Percentiles rank a stretch among this genome's conserved stretches.
Evolutionary conservation across 1,139 yeast genomes (phyloP).

Genomic region (Yamadazyma triangularis): DNA sequence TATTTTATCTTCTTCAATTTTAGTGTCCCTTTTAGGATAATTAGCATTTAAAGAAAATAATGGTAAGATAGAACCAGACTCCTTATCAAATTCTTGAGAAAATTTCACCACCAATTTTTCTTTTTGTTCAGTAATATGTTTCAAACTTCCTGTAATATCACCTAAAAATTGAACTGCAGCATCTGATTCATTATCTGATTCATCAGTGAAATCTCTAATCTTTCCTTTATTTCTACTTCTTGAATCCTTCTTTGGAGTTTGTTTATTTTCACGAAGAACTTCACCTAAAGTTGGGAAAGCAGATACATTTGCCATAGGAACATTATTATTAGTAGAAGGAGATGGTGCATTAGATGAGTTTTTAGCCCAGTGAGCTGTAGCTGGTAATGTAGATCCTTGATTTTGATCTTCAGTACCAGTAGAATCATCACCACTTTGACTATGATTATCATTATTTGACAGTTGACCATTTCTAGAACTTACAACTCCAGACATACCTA

Average conservation of each 20-base stretch:
- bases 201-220: slow-evolving; percentile 29
- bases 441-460: not conserved
- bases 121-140: slow-evolving; percentile 25
- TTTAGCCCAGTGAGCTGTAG: slow-evolving; percentile 58
- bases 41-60: slow-evolving; percentile 33
- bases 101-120: slow-evolving; percentile 20
- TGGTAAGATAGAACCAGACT: slow-evolving; percentile 24
- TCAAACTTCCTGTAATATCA: slow-evolving; percentile 31
- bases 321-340: slow-evolving; percentile 32
- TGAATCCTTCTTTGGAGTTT: slow-evolving; percentile 25
- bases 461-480: slow-evolving; percentile 5
- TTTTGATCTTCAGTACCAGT: not conserved
- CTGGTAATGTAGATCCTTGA: slow-evolving; percentile 39
- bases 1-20: slow-evolving; percentile 34
- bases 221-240: slow-evolving; percentile 24
- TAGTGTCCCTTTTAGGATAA: slow-evolving; percentile 11
- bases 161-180: slow-evolving; percentile 34
- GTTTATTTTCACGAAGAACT: slow-evolving; percentile 44
- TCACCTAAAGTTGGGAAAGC: slow-evolving; percentile 76
- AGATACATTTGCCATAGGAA: slow-evolving; percentile 46
- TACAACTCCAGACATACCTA: slow-evolving; percentile 17
- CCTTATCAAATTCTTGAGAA: slow-evolving; percentile 25
- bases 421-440: not conserved
- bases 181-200: slow-evolving; percentile 38
- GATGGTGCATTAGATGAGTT: slow-evolving; percentile 21